A percentile compares a stretch with the other conserved stretches of the same genome.
Evolutionary conservation across 768 basidiomycete genomes (phyloP).

Genomic region (Lactarius indigo): DNA sequence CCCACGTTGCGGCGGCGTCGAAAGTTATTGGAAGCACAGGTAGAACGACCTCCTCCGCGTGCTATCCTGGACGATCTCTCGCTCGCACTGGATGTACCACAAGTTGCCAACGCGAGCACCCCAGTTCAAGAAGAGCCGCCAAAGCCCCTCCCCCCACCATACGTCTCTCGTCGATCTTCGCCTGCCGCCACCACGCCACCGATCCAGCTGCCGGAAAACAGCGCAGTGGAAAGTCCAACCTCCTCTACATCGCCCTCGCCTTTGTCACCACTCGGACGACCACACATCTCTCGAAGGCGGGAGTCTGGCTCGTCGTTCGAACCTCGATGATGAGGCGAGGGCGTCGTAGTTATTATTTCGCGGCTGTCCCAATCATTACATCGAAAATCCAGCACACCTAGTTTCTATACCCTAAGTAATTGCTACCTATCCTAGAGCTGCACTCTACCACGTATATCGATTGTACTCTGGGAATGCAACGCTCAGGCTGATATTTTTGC

Average conservation of each 20-base stretch:
- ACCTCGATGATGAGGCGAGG: conserved; percentile 10
- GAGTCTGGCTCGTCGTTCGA: conserved; percentile 17
- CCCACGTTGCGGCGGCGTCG: background rate
- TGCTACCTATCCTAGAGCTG: conserved; percentile 1
- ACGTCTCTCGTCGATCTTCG: conserved; percentile 55
- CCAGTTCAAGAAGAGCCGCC: conserved; percentile 30
- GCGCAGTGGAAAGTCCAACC: conserved; percentile 3
- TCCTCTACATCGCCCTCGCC: background rate
- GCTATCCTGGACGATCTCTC: conserved; percentile 56
- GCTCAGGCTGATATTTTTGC: background rate
- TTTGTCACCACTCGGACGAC: conserved; percentile 13
- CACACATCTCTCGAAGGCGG: conserved; percentile 6
- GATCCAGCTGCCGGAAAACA: background rate
- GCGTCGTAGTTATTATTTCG: background rate
- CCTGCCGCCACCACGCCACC: conserved; percentile 32
- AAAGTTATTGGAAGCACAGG: conserved; percentile 80
- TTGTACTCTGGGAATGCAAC: background rate
- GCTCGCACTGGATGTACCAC: conserved; percentile 25
- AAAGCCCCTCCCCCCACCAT: conserved; percentile 53
- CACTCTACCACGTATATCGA: background rate
- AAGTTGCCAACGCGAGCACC: conserved; percentile 4
- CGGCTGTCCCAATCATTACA: background rate
- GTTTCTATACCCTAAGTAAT: conserved; percentile 15
- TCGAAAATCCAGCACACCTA: background rate
- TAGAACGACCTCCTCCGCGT: conserved; percentile 79